phyloP scores from a whole-genome alignment of 148 eudicot genomes.

The Camellia sinensis region DNA sequence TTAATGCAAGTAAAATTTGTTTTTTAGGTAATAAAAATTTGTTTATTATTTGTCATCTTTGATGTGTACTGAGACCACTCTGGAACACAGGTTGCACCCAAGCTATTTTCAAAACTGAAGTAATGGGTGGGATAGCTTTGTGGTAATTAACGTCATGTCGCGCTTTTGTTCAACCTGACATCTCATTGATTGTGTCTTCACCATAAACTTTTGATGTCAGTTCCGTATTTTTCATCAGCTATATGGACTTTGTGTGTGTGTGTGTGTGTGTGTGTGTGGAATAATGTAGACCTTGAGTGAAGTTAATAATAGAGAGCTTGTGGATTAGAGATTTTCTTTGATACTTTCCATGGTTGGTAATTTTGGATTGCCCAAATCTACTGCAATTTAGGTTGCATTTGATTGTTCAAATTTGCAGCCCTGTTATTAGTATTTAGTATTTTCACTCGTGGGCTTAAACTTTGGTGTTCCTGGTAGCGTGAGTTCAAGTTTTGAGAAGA shows the following conservation, averaged over 20 bases:
- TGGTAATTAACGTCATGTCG: neutral
- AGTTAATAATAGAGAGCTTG: conserved; percentile 4
- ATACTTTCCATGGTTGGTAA: no score
- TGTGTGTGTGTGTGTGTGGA: neutral
- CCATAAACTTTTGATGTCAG: neutral
- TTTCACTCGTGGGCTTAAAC: no score
- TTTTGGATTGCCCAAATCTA: no score
- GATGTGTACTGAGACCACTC: conserved; percentile 2
- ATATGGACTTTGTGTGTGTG: neutral
- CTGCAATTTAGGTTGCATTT: no score
- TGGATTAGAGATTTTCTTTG: neutral
- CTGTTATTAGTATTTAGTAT: no score
- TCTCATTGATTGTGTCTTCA: neutral
- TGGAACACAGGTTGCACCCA: conserved; percentile 22
- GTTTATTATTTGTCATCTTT: neutral
- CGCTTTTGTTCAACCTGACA: conserved; percentile 11
- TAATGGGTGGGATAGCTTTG: neutral
- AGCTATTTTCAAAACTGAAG: conserved; percentile 17
- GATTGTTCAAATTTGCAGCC: no score
- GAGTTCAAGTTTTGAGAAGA: no score
- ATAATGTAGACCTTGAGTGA: neutral
- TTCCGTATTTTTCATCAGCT: neutral
- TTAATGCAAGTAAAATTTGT: neutral
- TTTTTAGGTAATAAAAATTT: no score
- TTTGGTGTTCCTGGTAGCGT: no score